Percentiles rank a stretch among this genome's conserved stretches.
These are phyloP conservation scores for Lyophyllum atratum DNA, from an alignment of 768 basidiomycete genomes.

Conservation along the genomic window DNA sequence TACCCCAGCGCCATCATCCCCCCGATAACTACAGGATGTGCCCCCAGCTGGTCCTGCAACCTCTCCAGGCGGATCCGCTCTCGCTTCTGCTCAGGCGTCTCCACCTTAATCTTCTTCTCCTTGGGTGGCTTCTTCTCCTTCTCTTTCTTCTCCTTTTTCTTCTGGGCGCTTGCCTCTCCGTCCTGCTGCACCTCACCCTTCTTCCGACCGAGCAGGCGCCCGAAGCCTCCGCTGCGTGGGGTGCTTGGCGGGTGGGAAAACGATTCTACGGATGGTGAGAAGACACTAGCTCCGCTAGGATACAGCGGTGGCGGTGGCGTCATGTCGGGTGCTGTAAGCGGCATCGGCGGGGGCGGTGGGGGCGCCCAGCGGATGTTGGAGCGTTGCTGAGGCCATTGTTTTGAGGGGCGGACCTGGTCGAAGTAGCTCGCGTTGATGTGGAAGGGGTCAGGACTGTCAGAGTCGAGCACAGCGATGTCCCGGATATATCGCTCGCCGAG, in stretches of 20 bases:
- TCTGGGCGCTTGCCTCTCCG: not conserved
- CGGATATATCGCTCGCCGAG: conserved; percentile 35
- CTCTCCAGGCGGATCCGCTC: conserved; percentile 17
- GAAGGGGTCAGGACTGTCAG: conserved; percentile 8
- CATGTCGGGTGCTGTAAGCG: not conserved
- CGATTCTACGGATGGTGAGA: not conserved
- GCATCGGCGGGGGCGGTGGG: not conserved
- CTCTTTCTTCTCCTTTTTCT: conserved; percentile 38
- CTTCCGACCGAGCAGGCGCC: conserved; percentile 25
- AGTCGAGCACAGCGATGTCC: conserved; percentile 8
- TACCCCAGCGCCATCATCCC: conserved; percentile 18
- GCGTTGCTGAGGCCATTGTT: conserved; percentile 31
- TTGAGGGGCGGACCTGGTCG: conserved; percentile 13
- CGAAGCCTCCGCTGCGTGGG: conserved; percentile 19
- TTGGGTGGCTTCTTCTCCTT: conserved; percentile 25
- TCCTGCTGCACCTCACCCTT: conserved; percentile 8
- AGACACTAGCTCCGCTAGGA: too few species aligned
- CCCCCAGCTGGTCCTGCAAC: conserved; percentile 10
- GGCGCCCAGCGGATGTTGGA: conserved; percentile 20
- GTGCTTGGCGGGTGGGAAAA: conserved; percentile 1
- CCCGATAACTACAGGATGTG: conserved; percentile 15
- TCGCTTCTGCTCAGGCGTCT: conserved; percentile 16
- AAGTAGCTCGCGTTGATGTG: conserved; percentile 10
- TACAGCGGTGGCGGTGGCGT: not conserved
- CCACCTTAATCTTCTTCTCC: conserved; percentile 9